Conservation (phyloP, 352 stramenopile species). For the Globisporangium carolinianum region DNA sequence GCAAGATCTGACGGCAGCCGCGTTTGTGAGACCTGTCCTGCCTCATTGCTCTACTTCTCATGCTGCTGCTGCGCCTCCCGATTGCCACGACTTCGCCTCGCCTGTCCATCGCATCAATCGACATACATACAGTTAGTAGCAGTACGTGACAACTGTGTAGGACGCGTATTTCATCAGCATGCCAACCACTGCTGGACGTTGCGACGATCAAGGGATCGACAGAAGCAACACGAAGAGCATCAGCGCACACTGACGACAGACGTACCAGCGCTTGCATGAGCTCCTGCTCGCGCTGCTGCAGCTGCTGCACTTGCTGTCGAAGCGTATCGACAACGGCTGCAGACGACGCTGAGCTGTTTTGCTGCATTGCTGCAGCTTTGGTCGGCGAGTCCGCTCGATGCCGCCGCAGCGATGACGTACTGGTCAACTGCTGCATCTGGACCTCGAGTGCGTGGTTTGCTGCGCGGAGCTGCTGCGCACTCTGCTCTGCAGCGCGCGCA, state of each 20-base stretch:
- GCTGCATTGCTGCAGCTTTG: constrained; percentile 5
- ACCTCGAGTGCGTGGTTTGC: constrained; percentile 43
- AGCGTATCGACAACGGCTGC: constrained; percentile 25
- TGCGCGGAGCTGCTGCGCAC: constrained; percentile 24
- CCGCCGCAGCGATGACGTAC: neutral
- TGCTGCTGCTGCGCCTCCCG: constrained; percentile 21
- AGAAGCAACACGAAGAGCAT: too few species aligned
- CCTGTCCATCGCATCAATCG: constrained; percentile 17
- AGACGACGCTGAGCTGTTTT: neutral
- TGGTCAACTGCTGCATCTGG: constrained; percentile 10
- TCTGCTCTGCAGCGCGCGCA: constrained; percentile 18
- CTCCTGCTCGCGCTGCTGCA: constrained; percentile 74
- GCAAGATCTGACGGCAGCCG: too few species aligned
- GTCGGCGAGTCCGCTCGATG: constrained; percentile 6
- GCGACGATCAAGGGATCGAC: too few species aligned
- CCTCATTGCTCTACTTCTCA: too few species aligned
- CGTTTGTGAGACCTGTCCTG: too few species aligned
- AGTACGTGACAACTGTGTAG: too few species aligned
- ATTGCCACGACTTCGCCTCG: constrained; percentile 41
- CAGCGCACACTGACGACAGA: constrained; percentile 2
- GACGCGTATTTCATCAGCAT: neutral
- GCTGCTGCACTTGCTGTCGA: constrained; percentile 50
- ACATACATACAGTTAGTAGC: too few species aligned
- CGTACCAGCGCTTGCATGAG: constrained; percentile 75
- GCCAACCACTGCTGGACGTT: neutral